A percentile compares a stretch with the other conserved stretches of the same genome.
These are phyloP conservation scores for Cladosporium sp. DNA, from an alignment of 2,329 filamentous ascomycete genomes.

Conservation along the genomic window DNA sequence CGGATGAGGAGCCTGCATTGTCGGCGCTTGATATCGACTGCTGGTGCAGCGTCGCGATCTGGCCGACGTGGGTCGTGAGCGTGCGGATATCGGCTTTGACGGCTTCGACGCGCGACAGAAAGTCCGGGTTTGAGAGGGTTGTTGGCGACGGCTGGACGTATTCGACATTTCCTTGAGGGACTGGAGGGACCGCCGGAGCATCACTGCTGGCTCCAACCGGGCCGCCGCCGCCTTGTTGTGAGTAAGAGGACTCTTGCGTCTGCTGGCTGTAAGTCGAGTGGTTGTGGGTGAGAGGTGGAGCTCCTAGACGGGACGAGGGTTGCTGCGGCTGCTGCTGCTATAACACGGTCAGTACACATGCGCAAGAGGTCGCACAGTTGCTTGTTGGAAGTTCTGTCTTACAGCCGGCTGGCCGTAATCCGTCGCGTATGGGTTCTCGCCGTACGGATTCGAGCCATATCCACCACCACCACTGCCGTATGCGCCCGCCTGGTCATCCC, in stretches of 20 bases:
- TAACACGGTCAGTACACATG: slow-evolving; percentile 1
- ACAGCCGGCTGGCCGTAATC: slow-evolving; percentile 21
- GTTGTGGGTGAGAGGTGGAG: slow-evolving; percentile 32
- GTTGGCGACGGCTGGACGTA: slow-evolving; percentile 39
- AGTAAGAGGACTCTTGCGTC: slow-evolving; percentile 12
- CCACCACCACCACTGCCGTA: slow-evolving; percentile 14
- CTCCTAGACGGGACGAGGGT: slow-evolving; percentile 16
- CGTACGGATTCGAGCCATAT: slow-evolving; percentile 32
- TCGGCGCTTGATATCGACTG: slow-evolving; percentile 65
- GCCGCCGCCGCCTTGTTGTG: slow-evolving; percentile 17
- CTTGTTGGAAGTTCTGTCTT: slow-evolving; percentile 8
- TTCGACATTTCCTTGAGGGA: slow-evolving; percentile 47
- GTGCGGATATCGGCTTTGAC: slow-evolving; percentile 64
- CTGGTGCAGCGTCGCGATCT: slow-evolving; percentile 67
- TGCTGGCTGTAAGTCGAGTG: slow-evolving; percentile 29
- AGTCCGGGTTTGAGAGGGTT: slow-evolving; percentile 54
- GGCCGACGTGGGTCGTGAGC: slow-evolving; percentile 61
- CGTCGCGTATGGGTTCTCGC: slow-evolving; percentile 36
- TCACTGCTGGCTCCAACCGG: slow-evolving; percentile 34
- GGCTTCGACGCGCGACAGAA: slow-evolving; percentile 57
- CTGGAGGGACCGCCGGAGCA: slow-evolving; percentile 36
- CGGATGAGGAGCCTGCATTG: slow-evolving; percentile 39
- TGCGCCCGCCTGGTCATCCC: slow-evolving; percentile 46
- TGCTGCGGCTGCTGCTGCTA: slow-evolving; percentile 8
- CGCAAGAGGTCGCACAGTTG: slow-evolving; percentile 7